Conservation (phyloP, 169 alveolate genomes). For the Plasmodium gallinaceum region DNA sequence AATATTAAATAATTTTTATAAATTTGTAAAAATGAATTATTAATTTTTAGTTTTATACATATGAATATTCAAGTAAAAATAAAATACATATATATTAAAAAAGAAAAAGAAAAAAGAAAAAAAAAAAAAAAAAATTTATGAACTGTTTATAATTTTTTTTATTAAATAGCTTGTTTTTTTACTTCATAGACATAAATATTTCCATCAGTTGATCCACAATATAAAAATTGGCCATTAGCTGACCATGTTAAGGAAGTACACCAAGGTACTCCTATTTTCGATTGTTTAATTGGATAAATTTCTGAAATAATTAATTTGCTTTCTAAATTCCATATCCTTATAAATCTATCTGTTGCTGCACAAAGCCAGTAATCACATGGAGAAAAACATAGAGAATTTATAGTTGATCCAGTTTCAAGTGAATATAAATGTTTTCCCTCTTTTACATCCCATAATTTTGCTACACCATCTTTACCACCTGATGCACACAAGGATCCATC, state of each 20-base stretch:
- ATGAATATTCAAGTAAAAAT: not conserved
- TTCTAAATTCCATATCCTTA: conserved; percentile 96
- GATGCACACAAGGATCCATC: conserved; percentile 98
- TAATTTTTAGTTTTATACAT: conserved; percentile 1
- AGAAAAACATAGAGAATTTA: conserved; percentile 95
- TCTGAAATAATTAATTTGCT: conserved; percentile 94
- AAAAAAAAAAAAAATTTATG: conserved; percentile 30
- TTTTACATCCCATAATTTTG: conserved; percentile 96
- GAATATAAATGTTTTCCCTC: conserved; percentile 96
- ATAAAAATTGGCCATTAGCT: conserved; percentile 93
- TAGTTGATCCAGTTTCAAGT: conserved; percentile 93
- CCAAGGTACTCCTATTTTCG: conserved; percentile 95
- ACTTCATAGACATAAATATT: conserved; percentile 93
- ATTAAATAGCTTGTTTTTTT: conserved; percentile 56
- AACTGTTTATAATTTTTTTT: conserved; percentile 7
- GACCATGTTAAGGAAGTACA: conserved; percentile 96
- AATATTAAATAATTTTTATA: not conserved
- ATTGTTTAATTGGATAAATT: conserved; percentile 90
- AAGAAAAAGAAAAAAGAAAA: not conserved
- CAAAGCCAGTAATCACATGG: conserved; percentile 97
- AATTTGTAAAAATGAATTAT: not conserved
- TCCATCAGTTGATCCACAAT: conserved; percentile 95
- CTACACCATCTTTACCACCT: conserved; percentile 98
- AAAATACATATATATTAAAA: conserved; percentile 16
- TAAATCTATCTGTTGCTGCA: conserved; percentile 95